Conservation (phyloP, 192 early-diverging fungal genomes). For the Backusella tarrabulga region DNA sequence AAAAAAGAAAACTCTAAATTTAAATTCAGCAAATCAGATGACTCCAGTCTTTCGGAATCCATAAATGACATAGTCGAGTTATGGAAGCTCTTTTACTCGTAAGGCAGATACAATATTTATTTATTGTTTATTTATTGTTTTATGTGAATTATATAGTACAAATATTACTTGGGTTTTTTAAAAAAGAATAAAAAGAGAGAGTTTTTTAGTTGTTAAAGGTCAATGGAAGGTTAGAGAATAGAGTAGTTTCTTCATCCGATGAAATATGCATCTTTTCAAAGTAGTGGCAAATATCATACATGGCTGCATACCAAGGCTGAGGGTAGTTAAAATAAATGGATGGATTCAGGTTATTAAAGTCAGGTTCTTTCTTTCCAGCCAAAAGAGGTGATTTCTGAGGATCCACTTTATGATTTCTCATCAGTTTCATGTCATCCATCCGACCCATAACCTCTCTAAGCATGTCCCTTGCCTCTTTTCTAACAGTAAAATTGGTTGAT, state of each 20-base stretch:
- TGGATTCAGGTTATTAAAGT: background rate
- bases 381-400: background rate
- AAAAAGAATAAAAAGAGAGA: too few species aligned
- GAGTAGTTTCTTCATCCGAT: background rate
- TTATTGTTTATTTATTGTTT: too few species aligned
- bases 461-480: background rate
- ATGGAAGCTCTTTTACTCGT: too few species aligned
- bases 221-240: background rate
- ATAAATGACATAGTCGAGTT: too few species aligned
- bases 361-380: background rate
- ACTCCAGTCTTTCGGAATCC: background rate
- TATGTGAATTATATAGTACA: too few species aligned
- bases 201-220: background rate
- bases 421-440: background rate
- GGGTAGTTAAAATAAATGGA: background rate
- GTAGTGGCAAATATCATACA: background rate
- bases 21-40: background rate
- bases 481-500: background rate
- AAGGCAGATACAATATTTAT: too few species aligned
- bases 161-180: too few species aligned
- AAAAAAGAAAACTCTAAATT: background rate
- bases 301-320: background rate
- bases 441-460: background rate
- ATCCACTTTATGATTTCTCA: background rate
- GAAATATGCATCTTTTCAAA: background rate